Evolutionary conservation across 768 basidiomycete genomes (phyloP), one percentile per base, ranked within the genome.

Genomic region (Austroboletus eburneus): DNA sequence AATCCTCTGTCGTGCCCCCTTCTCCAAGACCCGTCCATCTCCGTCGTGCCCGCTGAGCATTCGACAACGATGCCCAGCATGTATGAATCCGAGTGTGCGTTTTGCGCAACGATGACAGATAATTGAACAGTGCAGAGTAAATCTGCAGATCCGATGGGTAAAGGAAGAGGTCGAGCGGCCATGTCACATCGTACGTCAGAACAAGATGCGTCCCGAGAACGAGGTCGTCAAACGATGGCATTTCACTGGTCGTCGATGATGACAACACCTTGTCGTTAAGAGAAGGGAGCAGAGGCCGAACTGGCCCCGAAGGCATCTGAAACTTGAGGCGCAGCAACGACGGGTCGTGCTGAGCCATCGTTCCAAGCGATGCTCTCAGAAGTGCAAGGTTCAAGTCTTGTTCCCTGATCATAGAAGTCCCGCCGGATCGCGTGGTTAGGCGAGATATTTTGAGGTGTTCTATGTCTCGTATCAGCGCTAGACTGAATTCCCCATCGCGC

Each of bases 161-260:
- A 20, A 96, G 78, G 68, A 95, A 94, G 38, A 95, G 79, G 61
- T 94, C 90, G 34, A 95, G 74, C 0, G 92, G 92, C 91, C 91
- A 96, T 0, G 83, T 68, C 20, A 92, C 80, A 16, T 65, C 70
- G 62, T 90, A 93, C 6, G 75, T 76, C 17, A 95, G 72, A 2
- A 74, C 67, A 24, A 92, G 69, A 0, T 86, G 80, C 1, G 87
- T 89, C 14, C 92, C 92, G 32, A 96, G 77, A 3, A 95, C 74
- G 45, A 84, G 75, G 42, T 85, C 82, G 44, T 81, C 80, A 62
- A 92, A 90, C 9, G 77, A 62, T 3, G 77, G 76, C 5, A 66
- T 58, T 48, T 76, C 78, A 9, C 64, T 64, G 21, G 68, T 61
- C 27, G 71, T 59, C 25, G 77, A 71, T 16, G 67, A 67, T n/a